Percentiles rank a stretch among this genome's conserved stretches.
Evolutionary conservation across 192 early-diverging fungal genomes (phyloP).

Genomic region (Lobosporangium transversale): DNA sequence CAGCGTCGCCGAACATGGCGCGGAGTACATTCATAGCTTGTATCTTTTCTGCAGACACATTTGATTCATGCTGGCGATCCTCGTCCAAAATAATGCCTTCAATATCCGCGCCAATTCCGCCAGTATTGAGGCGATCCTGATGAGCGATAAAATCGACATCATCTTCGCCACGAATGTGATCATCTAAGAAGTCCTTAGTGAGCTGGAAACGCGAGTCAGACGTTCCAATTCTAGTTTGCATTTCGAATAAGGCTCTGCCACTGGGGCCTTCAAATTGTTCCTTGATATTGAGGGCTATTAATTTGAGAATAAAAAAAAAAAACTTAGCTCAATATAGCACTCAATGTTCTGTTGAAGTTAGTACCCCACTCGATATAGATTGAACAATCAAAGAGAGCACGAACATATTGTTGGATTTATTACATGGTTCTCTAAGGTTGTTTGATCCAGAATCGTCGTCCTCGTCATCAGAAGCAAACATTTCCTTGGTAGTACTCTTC

Average conservation of each 20-base stretch:
- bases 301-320: slow-evolving; percentile 4
- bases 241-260: slow-evolving; percentile 56
- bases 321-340: too few species aligned
- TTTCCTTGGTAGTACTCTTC: slow-evolving; percentile 53
- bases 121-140: slow-evolving; percentile 30
- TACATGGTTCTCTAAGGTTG: slow-evolving; percentile 27
- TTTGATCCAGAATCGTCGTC: slow-evolving; percentile 29
- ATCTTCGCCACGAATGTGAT: slow-evolving; percentile 38
- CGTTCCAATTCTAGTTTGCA: slow-evolving; percentile 58
- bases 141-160: slow-evolving; percentile 42
- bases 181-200: slow-evolving; percentile 62
- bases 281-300: slow-evolving; percentile 54
- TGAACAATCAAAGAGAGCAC: neutral
- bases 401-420: too few species aligned
- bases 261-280: slow-evolving; percentile 63
- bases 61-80: slow-evolving; percentile 54
- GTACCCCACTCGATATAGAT: neutral
- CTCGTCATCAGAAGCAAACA: slow-evolving; percentile 63
- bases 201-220: slow-evolving; percentile 64
- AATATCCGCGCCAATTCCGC: slow-evolving; percentile 13
- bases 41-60: slow-evolving; percentile 55
- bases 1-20: slow-evolving; percentile 61
- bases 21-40: slow-evolving; percentile 59
- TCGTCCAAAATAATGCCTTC: slow-evolving; percentile 29
- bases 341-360: too few species aligned